Evolutionary conservation across 2,329 filamentous ascomycete genomes (phyloP), one percentile per base, ranked within the genome.

Genomic region (Aspergillus sp.): DNA sequence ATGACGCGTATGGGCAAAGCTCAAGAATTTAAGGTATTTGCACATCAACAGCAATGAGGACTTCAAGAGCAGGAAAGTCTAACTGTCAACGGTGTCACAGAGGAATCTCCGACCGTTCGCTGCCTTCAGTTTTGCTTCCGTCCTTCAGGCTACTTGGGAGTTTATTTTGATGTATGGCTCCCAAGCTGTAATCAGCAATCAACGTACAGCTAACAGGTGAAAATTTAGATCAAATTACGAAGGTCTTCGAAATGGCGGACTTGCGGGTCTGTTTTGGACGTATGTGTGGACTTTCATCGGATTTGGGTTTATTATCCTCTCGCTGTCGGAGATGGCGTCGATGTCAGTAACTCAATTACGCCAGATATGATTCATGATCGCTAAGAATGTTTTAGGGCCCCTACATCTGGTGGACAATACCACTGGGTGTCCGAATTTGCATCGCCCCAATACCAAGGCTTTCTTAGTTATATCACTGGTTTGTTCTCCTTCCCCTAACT

Each of bases 311-410:
- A 81, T 93, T 18, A 70, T 77, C 31, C 63, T 65, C 16, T 76
- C 75, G 4, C 80, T 94, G 69, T 84, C 89, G 0, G 91, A 96
- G 72, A 81, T 92, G 75, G 72, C 73, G 11, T 75, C 72, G 1
- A 79, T 78, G 20, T 20, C 20, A 20, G 20, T 20, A 20, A 20
- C 20, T 20, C 1, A 20, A 20, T 20, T 20, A 20, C 20, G 20
- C 20, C 20, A 20, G 20, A 20, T 20, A 20, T 20, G 1, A 20
- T 20, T 20, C 20, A 20, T 20, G 20, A 20, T 20, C 20, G 20
- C 32, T 39, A 52, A 56, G 32, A 52, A 45, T 45, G 4, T 3
- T 18, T n/a, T 51, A 79, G 74, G 76, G 82, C 83, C 2, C 84
- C 84, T 0, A 86, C 82, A 0, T 79, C 80, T 6, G 84, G 84